phyloP scores from a whole-genome alignment of 768 basidiomycete genomes.

The Candolleomyces eurysporus region DNA sequence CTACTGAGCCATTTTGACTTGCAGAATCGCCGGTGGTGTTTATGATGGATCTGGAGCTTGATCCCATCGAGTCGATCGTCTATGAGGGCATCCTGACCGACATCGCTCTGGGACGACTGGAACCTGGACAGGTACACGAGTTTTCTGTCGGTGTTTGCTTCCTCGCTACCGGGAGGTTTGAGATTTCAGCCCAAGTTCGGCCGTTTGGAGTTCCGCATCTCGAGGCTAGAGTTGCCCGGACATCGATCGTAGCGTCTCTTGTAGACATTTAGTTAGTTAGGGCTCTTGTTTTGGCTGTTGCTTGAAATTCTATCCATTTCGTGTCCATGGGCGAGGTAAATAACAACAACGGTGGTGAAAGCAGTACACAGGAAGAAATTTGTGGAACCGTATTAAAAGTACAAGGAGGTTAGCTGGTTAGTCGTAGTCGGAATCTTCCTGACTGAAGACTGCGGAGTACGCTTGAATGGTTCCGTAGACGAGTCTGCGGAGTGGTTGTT shows the following conservation, averaged over 20 bases:
- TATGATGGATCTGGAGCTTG: slow-evolving; percentile 50
- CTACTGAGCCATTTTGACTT: neutral
- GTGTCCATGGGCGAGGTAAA: no score
- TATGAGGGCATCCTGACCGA: slow-evolving; percentile 65
- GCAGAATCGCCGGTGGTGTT: slow-evolving; percentile 40
- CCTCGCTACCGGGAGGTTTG: slow-evolving; percentile 67
- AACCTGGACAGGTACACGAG: slow-evolving; percentile 48
- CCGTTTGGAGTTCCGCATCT: slow-evolving; percentile 24
- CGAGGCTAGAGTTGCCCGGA: slow-evolving; percentile 37
- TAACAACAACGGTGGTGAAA: no score
- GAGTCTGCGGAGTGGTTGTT: slow-evolving; percentile 39
- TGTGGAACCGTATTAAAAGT: neutral
- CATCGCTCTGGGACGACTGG: slow-evolving; percentile 63
- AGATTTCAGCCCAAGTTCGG: slow-evolving; percentile 44
- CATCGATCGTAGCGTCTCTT: slow-evolving; percentile 26
- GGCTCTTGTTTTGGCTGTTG: no score
- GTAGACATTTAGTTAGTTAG: neutral
- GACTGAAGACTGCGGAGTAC: slow-evolving; percentile 80
- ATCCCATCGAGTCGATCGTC: slow-evolving; percentile 64
- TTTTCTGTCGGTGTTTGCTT: slow-evolving; percentile 67
- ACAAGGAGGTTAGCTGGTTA: slow-evolving; percentile 28
- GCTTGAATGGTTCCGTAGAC: slow-evolving; percentile 91
- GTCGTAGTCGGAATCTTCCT: slow-evolving; percentile 82
- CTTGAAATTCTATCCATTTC: no score
- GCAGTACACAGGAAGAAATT: no score